Evolutionary conservation across 129 eudicot species (phyloP).

Genomic region (Tanacetum coccineum): DNA sequence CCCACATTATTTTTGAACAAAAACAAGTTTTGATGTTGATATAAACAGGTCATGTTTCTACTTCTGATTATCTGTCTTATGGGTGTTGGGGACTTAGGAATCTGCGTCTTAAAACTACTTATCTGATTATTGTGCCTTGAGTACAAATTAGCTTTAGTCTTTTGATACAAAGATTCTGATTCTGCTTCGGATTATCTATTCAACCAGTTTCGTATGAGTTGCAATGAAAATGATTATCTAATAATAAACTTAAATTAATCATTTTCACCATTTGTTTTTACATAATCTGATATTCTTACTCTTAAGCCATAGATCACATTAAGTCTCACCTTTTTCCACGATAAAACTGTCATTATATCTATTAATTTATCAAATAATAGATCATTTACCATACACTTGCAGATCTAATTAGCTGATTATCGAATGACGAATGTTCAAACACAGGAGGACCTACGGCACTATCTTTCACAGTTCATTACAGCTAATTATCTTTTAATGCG

Average conservation of each 20-base stretch:
- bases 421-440: neutral
- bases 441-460: neutral
- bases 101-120: neutral
- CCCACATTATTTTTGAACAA: neutral
- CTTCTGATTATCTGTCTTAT: too few relatives aligned
- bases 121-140: neutral
- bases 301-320: neutral
- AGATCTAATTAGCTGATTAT: neutral
- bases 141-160: neutral
- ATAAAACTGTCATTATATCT: neutral
- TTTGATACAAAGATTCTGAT: slow-evolving; percentile 1
- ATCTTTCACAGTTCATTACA: neutral
- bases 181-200: neutral
- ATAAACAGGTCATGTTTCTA: too few relatives aligned
- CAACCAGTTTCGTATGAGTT: neutral
- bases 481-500: neutral
- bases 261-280: neutral
- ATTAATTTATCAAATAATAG: neutral
- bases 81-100: too few relatives aligned
- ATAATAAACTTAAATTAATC: neutral
- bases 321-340: neutral
- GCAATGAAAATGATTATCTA: neutral
- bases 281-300: neutral
- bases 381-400: neutral
- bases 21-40: too few relatives aligned